These are phyloP conservation scores for Syzygium syzygioides DNA, from an alignment of 441 rosid species.

Conservation along the genomic window DNA sequence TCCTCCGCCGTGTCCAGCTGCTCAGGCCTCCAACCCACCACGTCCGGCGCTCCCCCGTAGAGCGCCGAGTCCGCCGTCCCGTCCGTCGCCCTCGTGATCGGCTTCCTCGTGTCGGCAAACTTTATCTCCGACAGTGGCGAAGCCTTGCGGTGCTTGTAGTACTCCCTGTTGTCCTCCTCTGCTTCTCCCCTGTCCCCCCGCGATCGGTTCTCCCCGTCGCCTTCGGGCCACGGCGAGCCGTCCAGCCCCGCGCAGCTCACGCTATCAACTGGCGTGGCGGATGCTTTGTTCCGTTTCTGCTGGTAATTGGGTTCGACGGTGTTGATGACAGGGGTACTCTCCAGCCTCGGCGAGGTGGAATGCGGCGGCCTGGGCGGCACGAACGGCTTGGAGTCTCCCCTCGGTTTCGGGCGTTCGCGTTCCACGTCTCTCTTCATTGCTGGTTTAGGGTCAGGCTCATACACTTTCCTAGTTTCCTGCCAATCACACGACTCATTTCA, in stretches of 20 bases:
- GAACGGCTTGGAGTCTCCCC: slow-evolving; percentile 22
- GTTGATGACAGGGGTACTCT: slow-evolving; percentile 27
- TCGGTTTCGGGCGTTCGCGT: slow-evolving; percentile 8
- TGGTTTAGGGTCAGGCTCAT: slow-evolving; percentile 23
- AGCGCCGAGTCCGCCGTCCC: slow-evolving; percentile 22
- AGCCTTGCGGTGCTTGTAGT: slow-evolving; percentile 50
- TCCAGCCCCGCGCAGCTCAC: slow-evolving; percentile 48
- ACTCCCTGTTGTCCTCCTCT: slow-evolving; percentile 33
- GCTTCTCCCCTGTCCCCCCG: slow-evolving; percentile 1
- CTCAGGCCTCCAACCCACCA: slow-evolving; percentile 60
- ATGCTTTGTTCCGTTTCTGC: slow-evolving; percentile 30
- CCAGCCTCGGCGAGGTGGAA: slow-evolving; percentile 29
- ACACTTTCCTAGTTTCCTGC: slow-evolving; percentile 39
- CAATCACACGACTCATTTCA: not conserved
- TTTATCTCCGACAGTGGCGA: slow-evolving; percentile 62
- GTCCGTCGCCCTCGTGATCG: slow-evolving; percentile 61
- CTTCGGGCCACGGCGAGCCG: slow-evolving; percentile 38
- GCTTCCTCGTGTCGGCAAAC: slow-evolving; percentile 69
- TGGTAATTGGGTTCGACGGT: slow-evolving; percentile 36
- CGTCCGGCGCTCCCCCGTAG: slow-evolving; percentile 16
- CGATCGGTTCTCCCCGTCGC: slow-evolving; percentile 7
- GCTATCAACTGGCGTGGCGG: slow-evolving; percentile 9
- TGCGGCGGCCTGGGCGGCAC: slow-evolving; percentile 29
- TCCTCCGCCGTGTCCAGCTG: slow-evolving; percentile 86
- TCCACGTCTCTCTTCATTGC: slow-evolving; percentile 2